Base-by-base conservation (phyloP, 2,329 filamentous ascomycete species). In the Hypoxylon sp. region DNA sequence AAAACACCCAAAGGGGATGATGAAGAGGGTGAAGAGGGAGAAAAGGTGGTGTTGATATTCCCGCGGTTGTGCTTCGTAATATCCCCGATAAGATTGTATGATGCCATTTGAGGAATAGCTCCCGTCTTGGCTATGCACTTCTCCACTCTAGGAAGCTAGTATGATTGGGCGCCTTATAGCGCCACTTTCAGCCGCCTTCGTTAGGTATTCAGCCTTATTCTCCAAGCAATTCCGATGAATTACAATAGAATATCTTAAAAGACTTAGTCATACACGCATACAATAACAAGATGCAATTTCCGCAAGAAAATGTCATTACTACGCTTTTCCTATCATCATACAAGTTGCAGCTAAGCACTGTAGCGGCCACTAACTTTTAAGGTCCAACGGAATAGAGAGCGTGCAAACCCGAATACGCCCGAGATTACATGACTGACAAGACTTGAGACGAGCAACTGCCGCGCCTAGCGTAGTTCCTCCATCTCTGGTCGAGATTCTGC, bases 381-480 rank as follows among this genome's bases (percentile, higher is more conserved):
- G 31, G 35, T 31, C 50, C 44, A 39, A 17, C 22, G 14, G 29
- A 59, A 50, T 8, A 29, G 19, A 22, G 22, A 29, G 19, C 55
- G 55, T 37, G 26, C 46, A 17, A 39, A 37, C 33, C 17, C 14
- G 24, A 39, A 17, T 35, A 24, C 54, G 26, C 39, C 10, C 26
- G 14, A 22, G 11, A 22, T 1, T 44, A 24, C 6, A 2, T 9
- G n/a, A 9, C 10, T 29, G 2, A 10, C 5, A 8, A 63, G 47
- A 53, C 35, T 31, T 35, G 19, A 44, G 17, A n/a, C 31, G 13
- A 67, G 52, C 46, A 72, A 55, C 31, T 22, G 52, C 17, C 26
- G 66, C 71, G 63, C 63, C 75, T 79, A 79, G 64, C 71, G 65
- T 31, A 75, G 53, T 67, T 80, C 75, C 65, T 71, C 71, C 78